Evolutionary conservation across 176 grass and related monocot species (phyloP), one percentile per base, ranked within the genome.

Genomic region (Raddia distichophylla): DNA sequence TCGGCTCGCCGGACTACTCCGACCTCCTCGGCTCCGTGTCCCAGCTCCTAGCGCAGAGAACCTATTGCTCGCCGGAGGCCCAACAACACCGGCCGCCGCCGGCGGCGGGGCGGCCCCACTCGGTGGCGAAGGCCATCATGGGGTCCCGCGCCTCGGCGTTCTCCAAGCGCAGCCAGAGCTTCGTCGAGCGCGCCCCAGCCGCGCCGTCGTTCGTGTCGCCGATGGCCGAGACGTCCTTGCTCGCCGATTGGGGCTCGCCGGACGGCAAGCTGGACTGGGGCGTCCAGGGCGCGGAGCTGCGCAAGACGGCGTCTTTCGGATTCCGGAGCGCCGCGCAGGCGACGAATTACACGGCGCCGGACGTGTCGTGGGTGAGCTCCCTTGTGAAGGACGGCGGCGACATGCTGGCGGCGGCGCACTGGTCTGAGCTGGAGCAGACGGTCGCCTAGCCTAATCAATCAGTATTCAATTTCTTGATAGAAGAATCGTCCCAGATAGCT

Each of bases 181-280:
- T 94, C 56, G 75, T 75, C 40, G 88, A 94, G 70, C 92, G 89
- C 61, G 51, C 73, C 44, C 61, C 45, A 45, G 37, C 40, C 11
- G 55, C 51, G 47, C 82, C 32, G 17, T 46, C 85, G 6, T 70
- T 84, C 40, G 45, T 47, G 76, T 56, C 84, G 0, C 79, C 82
- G 47, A 47, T 60, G 47, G 57, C 69, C 8, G n/a, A 83, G 50
- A 46, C 82, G 0, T 66, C 91, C 1, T 58, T 84, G 65, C 16
- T 91, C 78, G 83, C 89, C 5, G 80, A 91, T 56, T 94, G 92
- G 92, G 88, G 69, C 10, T 94, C 92, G 17, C 92, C 86, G 2
- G 75, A 80, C 42, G 92, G 92, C n/a, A 94, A 81, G 73, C 68
- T 94, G 12, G 86, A 94, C 44, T 94, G 92, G 92, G 80, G 92